Evolutionary conservation across 2,329 filamentous ascomycete genomes (phyloP).

Genomic region (Ophiostoma sp.): DNA sequence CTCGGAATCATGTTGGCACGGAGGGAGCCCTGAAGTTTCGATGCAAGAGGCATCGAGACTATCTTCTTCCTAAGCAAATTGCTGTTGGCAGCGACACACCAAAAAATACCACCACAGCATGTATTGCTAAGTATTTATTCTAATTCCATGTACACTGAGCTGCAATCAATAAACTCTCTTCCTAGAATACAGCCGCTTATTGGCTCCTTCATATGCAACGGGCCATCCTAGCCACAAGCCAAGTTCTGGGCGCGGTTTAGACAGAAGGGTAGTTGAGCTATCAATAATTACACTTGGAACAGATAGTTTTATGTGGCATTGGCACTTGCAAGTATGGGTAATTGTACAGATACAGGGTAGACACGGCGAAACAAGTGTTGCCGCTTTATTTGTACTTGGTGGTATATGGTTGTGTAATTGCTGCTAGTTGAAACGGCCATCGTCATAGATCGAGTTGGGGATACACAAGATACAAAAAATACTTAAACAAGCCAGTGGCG

Average conservation of each 20-base stretch:
- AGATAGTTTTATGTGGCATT: not conserved
- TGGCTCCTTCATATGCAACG: not conserved
- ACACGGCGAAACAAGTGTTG: not conserved
- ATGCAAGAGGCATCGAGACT: no score
- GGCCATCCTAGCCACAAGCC: not conserved
- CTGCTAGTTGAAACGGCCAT: not conserved
- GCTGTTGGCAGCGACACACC: not conserved
- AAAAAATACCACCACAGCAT: not conserved
- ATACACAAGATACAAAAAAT: not conserved
- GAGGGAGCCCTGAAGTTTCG: no score
- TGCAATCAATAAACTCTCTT: not conserved
- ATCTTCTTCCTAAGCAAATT: not conserved
- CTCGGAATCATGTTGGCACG: not conserved
- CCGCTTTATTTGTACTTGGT: not conserved
- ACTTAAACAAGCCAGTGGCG: not conserved
- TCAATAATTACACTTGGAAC: not conserved
- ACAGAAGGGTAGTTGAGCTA: not conserved
- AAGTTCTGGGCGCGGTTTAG: not conserved
- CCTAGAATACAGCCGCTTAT: no score
- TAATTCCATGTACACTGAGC: not conserved
- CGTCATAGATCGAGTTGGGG: not conserved
- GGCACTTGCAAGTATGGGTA: not conserved
- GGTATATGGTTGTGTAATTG: not conserved
- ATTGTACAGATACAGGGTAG: not conserved
- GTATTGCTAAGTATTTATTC: not conserved